These are phyloP conservation scores for Phialophora expanda DNA, from an alignment of 2,329 filamentous ascomycete genomes.

Conservation along the genomic window DNA sequence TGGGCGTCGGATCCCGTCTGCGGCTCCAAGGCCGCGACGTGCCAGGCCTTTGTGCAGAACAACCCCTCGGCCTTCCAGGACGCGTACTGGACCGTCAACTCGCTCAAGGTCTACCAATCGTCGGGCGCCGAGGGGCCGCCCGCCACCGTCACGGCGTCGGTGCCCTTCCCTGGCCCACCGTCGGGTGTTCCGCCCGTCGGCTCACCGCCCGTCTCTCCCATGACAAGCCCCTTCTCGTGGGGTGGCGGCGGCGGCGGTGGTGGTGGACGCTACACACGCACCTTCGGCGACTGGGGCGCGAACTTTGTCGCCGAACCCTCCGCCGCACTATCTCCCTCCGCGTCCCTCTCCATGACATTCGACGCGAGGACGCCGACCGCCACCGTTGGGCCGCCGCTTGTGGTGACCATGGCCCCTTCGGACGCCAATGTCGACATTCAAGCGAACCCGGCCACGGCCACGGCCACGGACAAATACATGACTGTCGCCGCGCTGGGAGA, in stretches of 20 bases:
- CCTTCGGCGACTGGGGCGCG: conserved; percentile 13
- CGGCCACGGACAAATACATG: not conserved
- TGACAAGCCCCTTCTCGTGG: not conserved
- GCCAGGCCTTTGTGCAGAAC: conserved; percentile 71
- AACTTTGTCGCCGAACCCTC: conserved; percentile 21
- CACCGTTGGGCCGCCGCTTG: conserved; percentile 2
- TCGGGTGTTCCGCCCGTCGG: conserved; percentile 11
- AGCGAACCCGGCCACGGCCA: not conserved
- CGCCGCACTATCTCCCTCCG: not conserved
- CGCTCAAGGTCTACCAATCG: conserved; percentile 35
- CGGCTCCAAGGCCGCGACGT: conserved; percentile 65
- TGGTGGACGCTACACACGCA: conserved; percentile 17
- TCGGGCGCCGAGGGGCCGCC: not conserved
- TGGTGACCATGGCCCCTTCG: not conserved
- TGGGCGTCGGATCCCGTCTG: conserved; percentile 67
- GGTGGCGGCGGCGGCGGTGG: conserved; percentile 13
- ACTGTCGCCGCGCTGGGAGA: conserved; percentile 9
- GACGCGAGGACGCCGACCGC: not conserved
- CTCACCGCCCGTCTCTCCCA: conserved; percentile 8
- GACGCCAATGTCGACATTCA: not conserved
- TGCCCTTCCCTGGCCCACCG: conserved; percentile 2
- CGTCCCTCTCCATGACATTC: not conserved
- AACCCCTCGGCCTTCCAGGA: conserved; percentile 73
- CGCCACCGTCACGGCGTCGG: not conserved
- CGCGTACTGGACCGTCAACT: conserved; percentile 57